Conservation (phyloP, 2,329 filamentous ascomycete species). For the Aspergillus oerlinghausenensis region DNA sequence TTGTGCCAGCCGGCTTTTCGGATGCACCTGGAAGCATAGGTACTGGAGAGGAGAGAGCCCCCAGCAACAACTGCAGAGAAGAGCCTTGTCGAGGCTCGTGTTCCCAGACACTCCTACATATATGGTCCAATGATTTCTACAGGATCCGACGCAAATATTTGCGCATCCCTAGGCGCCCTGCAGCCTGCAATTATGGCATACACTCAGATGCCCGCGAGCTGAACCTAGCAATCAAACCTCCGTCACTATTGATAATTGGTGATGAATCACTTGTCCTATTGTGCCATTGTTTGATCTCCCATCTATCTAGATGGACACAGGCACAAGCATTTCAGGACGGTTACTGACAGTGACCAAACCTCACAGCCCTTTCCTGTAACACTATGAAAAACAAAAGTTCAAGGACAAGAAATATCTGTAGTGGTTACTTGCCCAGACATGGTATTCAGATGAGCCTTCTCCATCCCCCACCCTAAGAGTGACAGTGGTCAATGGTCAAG, state of each 20-base stretch:
- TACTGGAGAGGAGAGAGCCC: not conserved
- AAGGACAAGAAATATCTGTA: not conserved
- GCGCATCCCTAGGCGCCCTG: not conserved
- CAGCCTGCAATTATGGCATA: not conserved
- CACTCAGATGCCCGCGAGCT: not conserved
- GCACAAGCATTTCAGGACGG: not conserved
- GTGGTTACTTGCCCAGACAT: not conserved
- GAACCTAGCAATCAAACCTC: not conserved
- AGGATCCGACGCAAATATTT: not conserved
- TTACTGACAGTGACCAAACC: not conserved
- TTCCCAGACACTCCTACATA: not conserved
- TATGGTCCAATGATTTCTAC: not conserved
- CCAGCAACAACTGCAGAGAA: not conserved
- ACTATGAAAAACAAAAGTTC: not conserved
- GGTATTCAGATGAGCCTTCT: not conserved
- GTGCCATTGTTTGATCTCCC: not conserved
- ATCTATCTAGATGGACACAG: not conserved
- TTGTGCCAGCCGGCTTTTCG: not conserved
- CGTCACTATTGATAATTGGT: not conserved
- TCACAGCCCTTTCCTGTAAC: not conserved
- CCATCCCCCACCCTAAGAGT: not conserved
- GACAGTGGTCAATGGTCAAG: not conserved
- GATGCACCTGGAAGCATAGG: not conserved
- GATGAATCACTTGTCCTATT: not conserved
- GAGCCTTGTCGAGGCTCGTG: not conserved